These are phyloP conservation scores for Pichia sp. DNA, from an alignment of 1,139 yeast genomes.

Conservation along the genomic window DNA sequence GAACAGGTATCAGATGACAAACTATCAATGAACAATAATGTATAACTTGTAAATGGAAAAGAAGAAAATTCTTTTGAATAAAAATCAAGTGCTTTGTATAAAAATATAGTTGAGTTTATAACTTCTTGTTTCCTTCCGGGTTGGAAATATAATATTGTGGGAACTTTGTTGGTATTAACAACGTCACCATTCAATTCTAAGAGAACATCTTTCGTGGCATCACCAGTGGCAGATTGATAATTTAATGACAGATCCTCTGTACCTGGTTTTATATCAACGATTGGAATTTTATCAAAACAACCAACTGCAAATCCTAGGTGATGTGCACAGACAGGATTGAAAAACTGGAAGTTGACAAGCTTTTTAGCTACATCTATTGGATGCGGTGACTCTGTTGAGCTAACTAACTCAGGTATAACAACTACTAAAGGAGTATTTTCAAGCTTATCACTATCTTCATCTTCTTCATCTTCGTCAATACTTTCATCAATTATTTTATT, in stretches of 20 bases:
- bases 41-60: slow-evolving; percentile 80
- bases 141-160: slow-evolving; percentile 51
- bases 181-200: slow-evolving; percentile 19
- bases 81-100: slow-evolving; percentile 73
- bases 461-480: slow-evolving; percentile 28
- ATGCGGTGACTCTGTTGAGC: slow-evolving; percentile 46
- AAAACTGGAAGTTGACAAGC: slow-evolving; percentile 69
- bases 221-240: slow-evolving; percentile 27
- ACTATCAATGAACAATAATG: slow-evolving; percentile 68
- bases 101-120: slow-evolving; percentile 66
- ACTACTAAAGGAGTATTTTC: slow-evolving; percentile 49
- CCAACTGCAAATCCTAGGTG: slow-evolving; percentile 97
- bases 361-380: slow-evolving; percentile 65
- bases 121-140: slow-evolving; percentile 56
- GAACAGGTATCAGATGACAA: slow-evolving; percentile 46
- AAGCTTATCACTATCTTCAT: slow-evolving; percentile 29
- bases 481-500: background rate
- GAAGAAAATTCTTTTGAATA: slow-evolving; percentile 88
- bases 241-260: slow-evolving; percentile 28
- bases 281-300: slow-evolving; percentile 59
- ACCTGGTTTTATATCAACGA: slow-evolving; percentile 36
- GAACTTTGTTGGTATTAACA: slow-evolving; percentile 35
- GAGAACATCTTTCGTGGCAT: background rate
- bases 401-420: slow-evolving; percentile 67
- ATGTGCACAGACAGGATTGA: slow-evolving; percentile 86